phyloP scores from a whole-genome alignment of 2,329 filamentous ascomycete species.

The Moelleriella libera region DNA sequence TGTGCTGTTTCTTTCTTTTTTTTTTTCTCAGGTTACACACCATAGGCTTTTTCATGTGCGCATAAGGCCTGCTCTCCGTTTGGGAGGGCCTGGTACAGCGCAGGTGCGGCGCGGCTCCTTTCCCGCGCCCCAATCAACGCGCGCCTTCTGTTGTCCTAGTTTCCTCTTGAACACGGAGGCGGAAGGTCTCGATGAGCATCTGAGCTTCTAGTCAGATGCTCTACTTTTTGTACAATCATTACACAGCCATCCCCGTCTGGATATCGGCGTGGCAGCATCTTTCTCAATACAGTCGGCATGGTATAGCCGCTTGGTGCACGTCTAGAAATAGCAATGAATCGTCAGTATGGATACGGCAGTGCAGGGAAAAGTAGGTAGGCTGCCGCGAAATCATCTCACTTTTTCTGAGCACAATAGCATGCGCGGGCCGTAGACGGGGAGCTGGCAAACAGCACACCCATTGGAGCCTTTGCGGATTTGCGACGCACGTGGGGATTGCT shows the following conservation, averaged over 20 bases:
- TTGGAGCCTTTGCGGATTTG: slow-evolving; percentile 26
- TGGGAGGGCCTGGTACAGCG: too few relatives aligned
- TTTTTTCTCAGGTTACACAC: too few relatives aligned
- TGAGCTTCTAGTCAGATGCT: slow-evolving; percentile 11
- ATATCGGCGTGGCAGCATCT: slow-evolving; percentile 20
- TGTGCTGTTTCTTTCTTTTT: too few relatives aligned
- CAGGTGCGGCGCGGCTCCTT: too few relatives aligned
- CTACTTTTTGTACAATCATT: slow-evolving; percentile 21
- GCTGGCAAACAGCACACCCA: slow-evolving; percentile 33
- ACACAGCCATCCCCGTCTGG: slow-evolving; percentile 26
- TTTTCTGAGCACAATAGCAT: slow-evolving; percentile 35
- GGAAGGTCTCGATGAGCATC: not conserved
- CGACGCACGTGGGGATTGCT: slow-evolving; percentile 16
- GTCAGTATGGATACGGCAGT: not conserved
- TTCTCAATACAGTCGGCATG: slow-evolving; percentile 31
- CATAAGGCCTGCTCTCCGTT: too few relatives aligned
- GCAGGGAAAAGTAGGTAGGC: too few relatives aligned
- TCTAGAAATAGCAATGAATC: slow-evolving; percentile 13
- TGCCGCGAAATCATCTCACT: slow-evolving; percentile 14
- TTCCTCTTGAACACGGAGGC: not conserved
- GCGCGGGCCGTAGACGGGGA: slow-evolving; percentile 31
- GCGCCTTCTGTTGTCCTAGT: too few relatives aligned
- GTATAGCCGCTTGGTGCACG: slow-evolving; percentile 29
- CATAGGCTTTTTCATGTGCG: too few relatives aligned
- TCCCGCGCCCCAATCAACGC: too few relatives aligned